Conservation (phyloP, 768 basidiomycete species). For the Clathrus columnatus region DNA sequence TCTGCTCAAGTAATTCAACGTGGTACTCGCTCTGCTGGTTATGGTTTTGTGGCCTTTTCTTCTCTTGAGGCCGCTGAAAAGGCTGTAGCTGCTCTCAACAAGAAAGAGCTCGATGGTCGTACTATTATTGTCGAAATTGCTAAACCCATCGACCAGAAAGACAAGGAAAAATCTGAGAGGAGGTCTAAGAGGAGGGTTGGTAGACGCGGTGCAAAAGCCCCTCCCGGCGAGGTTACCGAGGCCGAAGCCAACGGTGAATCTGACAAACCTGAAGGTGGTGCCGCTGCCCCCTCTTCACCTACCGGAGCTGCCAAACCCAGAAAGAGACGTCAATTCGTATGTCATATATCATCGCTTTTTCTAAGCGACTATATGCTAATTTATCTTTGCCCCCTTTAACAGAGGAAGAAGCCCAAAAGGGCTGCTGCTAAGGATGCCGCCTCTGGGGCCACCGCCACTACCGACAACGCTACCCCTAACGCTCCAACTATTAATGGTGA, state of each 20-base stretch:
- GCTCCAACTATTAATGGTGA: conserved; percentile 18
- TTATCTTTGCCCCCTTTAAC: neutral
- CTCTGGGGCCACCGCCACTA: conserved; percentile 26
- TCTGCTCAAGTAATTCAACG: conserved; percentile 83
- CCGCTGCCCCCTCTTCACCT: conserved; percentile 29
- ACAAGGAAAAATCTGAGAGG: conserved; percentile 72
- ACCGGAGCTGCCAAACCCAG: conserved; percentile 57
- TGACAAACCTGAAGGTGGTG: conserved; percentile 38
- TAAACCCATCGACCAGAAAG: conserved; percentile 84
- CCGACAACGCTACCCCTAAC: conserved; percentile 28
- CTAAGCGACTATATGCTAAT: neutral
- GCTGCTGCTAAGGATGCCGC: conserved; percentile 22
- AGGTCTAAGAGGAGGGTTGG: conserved; percentile 72
- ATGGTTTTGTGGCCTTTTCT: conserved; percentile 84
- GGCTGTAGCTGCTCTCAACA: conserved; percentile 80
- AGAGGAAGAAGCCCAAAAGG: conserved; percentile 28
- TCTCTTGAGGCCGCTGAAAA: conserved; percentile 76
- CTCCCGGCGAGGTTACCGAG: conserved; percentile 83
- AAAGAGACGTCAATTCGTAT: conserved; percentile 49
- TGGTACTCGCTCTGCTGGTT: conserved; percentile 78
- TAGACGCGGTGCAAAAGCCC: conserved; percentile 79
- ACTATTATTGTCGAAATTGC: conserved; percentile 86
- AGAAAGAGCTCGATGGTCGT: conserved; percentile 84
- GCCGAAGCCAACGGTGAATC: conserved; percentile 78
- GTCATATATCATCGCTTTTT: conserved; percentile 2